Percentiles rank a stretch among this genome's conserved stretches.
Conservation (phyloP, 805 yeast genomes). For the Saccharomyces mikatae region DNA sequence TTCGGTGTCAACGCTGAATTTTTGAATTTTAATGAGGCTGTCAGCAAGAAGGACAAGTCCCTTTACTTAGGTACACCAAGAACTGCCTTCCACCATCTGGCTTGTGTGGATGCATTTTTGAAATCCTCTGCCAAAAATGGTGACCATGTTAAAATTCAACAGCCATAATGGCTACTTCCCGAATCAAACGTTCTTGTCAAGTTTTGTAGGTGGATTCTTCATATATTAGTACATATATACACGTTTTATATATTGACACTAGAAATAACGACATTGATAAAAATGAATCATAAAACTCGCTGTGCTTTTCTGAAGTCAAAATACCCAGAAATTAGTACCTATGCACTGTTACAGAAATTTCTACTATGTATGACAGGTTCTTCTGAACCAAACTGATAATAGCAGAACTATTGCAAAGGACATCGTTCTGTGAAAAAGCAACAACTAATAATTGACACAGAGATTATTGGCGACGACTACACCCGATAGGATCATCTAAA, state of each 20-base stretch:
- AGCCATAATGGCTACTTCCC: conserved; percentile 1
- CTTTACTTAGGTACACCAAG: conserved; percentile 57
- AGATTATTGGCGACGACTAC: neutral
- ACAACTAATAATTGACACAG: neutral
- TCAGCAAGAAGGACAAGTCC: conserved; percentile 50
- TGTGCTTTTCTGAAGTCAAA: too few species aligned
- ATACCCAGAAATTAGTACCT: too few species aligned
- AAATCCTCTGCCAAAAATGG: conserved; percentile 57
- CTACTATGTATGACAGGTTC: too few species aligned
- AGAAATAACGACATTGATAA: neutral
- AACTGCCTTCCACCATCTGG: conserved; percentile 85
- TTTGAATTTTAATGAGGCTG: conserved; percentile 52
- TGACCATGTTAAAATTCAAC: conserved; percentile 40
- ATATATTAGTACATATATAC: neutral
- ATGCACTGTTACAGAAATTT: too few species aligned
- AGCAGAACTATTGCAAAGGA: too few species aligned
- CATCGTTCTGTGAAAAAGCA: neutral
- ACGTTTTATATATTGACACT: neutral
- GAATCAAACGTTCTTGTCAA: neutral
- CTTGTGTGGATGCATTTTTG: conserved; percentile 78
- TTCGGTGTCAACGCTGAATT: conserved; percentile 55
- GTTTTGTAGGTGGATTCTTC: neutral
- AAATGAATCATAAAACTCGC: neutral
- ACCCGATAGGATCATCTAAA: too few species aligned
- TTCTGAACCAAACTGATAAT: too few species aligned